Base-by-base conservation (phyloP, 164 flowering plant species). In the Cinnamomum micranthum region DNA sequence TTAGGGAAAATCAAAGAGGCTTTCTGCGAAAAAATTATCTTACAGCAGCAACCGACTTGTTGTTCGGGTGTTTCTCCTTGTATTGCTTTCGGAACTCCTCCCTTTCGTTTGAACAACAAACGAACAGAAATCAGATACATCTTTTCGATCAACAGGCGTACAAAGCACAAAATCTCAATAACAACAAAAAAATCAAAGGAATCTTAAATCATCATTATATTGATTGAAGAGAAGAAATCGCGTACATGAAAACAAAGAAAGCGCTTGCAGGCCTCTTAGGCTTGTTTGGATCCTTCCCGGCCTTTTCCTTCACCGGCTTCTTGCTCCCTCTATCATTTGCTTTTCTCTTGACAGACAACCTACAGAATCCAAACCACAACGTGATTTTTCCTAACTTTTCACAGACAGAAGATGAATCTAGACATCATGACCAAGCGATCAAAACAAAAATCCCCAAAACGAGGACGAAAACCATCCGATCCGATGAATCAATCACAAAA, bases 251-350 rank as follows among this genome's bases (percentile, higher is more conserved):
- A 35, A 91, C 91, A 74, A 91, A 91, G 79, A 91, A 91, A 65
- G 95, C 95, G 78, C 93, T 91, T 3, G 91, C 85, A 25, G 95
- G 95, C 86, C 91, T 88, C 82, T 91, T 91, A 0, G 95, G 95
- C 86, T 86, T 90, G 88, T 92, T 92, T 3, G 97, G 97, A 78
- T 92, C 97, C 85, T 92, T 92, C 20, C 70, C 87, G 3, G 88
- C 76, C 80, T 91, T 88, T 77, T 85, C 84, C 85, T 84, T 85
- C 33, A 80, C 60, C 33, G 81, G 73, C 58, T 81, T 84, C 72
- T 78, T 84, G 2, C 85, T 80, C 0, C 80, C 84, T 58, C 76
- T 71, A 2, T 81, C 78, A 17, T 65, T 66, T 69, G 19, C 86
- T 2, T 78, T 82, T 71, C 71, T 83, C 86, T 84, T 90, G 76